Percentiles rank a stretch among this genome's conserved stretches.
phyloP scores from a whole-genome alignment of 2,329 filamentous ascomycete species.

The Colletotrichum tofieldiae region DNA sequence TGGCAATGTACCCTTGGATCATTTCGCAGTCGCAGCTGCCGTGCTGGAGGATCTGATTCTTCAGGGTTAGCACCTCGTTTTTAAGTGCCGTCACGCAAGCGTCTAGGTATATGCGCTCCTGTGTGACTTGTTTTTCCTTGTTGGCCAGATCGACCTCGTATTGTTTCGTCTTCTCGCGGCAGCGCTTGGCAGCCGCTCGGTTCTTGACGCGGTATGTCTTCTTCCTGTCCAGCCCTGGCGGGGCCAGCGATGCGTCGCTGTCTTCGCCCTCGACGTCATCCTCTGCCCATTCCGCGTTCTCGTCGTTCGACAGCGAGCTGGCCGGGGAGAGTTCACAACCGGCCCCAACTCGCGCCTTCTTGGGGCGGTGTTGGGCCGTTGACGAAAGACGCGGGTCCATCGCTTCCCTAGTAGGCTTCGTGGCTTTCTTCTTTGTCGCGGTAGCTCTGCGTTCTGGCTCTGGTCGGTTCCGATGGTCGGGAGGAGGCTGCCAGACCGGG shows the following conservation, averaged over 20 bases:
- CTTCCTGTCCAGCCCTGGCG: background rate
- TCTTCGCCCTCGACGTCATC: background rate
- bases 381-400: background rate
- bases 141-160: slow-evolving; percentile 32
- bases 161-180: slow-evolving; percentile 41
- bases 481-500: background rate
- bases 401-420: background rate
- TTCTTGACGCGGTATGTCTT: slow-evolving; percentile 40
- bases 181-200: slow-evolving; percentile 40
- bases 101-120: slow-evolving; percentile 33
- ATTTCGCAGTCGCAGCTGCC: slow-evolving; percentile 38
- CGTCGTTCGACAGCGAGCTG: background rate
- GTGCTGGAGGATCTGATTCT: slow-evolving; percentile 35
- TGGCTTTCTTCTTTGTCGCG: background rate
- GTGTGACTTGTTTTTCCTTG: slow-evolving; percentile 24
- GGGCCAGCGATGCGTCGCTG: background rate
- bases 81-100: slow-evolving; percentile 31
- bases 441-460: background rate
- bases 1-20: slow-evolving; percentile 37
- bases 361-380: background rate
- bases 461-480: background rate
- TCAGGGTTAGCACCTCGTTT: slow-evolving; percentile 34
- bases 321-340: background rate
- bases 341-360: background rate
- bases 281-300: background rate